Conservation (phyloP, 805 yeast species). For the Kazachstania kunashirensis region DNA sequence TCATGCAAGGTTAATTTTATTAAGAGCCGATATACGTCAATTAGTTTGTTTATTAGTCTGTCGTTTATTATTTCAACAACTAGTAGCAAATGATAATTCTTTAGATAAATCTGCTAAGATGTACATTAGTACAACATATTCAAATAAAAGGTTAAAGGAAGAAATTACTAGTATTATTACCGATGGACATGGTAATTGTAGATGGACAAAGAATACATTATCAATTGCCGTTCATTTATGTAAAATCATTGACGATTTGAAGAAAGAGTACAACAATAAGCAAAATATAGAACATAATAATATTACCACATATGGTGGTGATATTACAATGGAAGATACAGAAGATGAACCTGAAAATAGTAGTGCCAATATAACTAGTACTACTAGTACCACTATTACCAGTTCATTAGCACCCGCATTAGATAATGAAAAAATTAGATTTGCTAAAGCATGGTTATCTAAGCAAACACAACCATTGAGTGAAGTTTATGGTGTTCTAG, state of each 20-base stretch:
- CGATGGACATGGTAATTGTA: conserved; percentile 77
- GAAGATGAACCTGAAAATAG: too few relatives aligned
- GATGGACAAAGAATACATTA: conserved; percentile 80
- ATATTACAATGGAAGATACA: conserved; percentile 11
- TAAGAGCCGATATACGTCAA: conserved; percentile 81
- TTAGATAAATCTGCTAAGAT: conserved; percentile 27
- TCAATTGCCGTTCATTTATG: conserved; percentile 51
- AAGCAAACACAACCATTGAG: conserved; percentile 81
- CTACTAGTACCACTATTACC: not conserved
- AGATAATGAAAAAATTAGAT: conserved; percentile 31
- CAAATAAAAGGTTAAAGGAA: conserved; percentile 44
- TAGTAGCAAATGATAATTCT: conserved; percentile 34
- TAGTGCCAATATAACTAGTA: not conserved
- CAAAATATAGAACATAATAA: not conserved
- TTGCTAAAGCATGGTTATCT: conserved; percentile 69
- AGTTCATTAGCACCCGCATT: conserved; percentile 17
- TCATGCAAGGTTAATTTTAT: conserved; percentile 62
- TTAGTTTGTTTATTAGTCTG: conserved; percentile 73
- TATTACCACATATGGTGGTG: conserved; percentile 3
- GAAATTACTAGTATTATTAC: conserved; percentile 72
- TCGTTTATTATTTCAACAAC: conserved; percentile 59
- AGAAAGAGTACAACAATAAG: conserved; percentile 15
- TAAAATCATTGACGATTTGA: conserved; percentile 25
- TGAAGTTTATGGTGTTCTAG: conserved; percentile 67
- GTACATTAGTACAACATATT: conserved; percentile 31